Evolutionary conservation across 176 grass and related monocot genomes (phyloP).

Genomic region (Raddia distichophylla): DNA sequence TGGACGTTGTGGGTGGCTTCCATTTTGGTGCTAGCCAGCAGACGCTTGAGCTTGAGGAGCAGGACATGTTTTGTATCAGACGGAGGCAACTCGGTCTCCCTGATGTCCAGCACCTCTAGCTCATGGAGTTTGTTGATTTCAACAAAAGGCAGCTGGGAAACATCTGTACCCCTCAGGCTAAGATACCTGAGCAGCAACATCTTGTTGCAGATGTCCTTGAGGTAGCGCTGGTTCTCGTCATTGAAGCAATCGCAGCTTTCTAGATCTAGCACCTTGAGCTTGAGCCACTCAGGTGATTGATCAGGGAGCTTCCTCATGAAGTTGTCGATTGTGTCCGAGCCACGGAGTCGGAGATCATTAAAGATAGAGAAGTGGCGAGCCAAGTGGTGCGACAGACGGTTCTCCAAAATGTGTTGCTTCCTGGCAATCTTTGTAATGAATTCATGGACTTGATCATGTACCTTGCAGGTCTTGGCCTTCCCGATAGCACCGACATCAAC

Average conservation of each 20-base stretch:
- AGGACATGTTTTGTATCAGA: neutral
- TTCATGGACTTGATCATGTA: neutral
- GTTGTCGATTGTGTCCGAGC: neutral
- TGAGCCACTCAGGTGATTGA: neutral
- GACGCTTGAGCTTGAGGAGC: conserved; percentile 8
- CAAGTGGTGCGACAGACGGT: neutral
- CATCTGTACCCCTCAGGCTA: neutral
- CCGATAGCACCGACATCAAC: neutral
- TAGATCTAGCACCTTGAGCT: conserved; percentile 26
- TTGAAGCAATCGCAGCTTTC: neutral
- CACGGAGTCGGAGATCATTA: neutral
- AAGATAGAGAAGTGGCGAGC: conserved; percentile 29
- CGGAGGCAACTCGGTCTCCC: neutral
- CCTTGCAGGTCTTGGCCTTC: neutral
- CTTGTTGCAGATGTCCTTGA: neutral
- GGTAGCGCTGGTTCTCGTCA: neutral
- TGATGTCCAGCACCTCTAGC: conserved; percentile 37
- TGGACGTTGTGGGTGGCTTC: neutral
- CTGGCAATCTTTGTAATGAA: conserved; percentile 13
- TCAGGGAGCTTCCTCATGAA: neutral
- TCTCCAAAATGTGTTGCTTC: neutral
- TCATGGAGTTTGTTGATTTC: conserved; percentile 39
- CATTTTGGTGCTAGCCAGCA: neutral
- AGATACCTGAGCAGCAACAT: conserved; percentile 36
- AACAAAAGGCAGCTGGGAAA: neutral